Evolutionary conservation across 306 rosid genomes (phyloP), one percentile per base, ranked within the genome.

Genomic region (Sindora glabra): DNA sequence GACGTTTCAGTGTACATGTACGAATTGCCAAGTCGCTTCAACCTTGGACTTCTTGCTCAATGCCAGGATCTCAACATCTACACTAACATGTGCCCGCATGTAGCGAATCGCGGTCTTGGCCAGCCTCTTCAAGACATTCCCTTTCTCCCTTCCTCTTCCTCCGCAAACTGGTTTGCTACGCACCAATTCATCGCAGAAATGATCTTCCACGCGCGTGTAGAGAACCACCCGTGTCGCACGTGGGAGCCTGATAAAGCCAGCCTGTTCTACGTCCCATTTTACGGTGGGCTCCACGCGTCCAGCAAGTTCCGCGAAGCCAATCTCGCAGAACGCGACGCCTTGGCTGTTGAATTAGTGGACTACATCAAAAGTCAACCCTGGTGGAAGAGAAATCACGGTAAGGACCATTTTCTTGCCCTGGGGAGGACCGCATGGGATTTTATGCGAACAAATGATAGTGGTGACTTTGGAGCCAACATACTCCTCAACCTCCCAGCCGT

Each of bases 351-450:
- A 24, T 34, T 90, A 0, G 36, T 74, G 4, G 62, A 79, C 26
- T 70, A 62, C 2, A 0, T 90, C 0, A 55, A 63, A 18, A 13
- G 32, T 3, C 85, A 78, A 27, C 84, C 71, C 0, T 56, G 44
- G 68, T 87, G 79, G 79, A 18, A 25, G 15, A 75, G 53, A 3
- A 16, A 16, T 13, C 11, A 68, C 1, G 97, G 94, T 0, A 70
- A 13, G 53, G 89, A 90, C 71, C 97, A 90, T 47, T 84, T 90
- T 15, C 24, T 90, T 5, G 82, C 84, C 6, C 58, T 90, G 8
- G 95, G 97, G 23, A 59, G 97, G 24, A 87, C 96, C 19, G 95
- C 91, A 1, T 87, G 97, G 91, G 96, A 90, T 62, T 90, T 90
- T 75, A 79, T 87, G 96, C 64, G 97, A 15, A 25, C 49, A 2